These are phyloP conservation scores for Oropetium thomaeum DNA, from an alignment of 176 grass and related monocot species.

Conservation along the genomic window DNA sequence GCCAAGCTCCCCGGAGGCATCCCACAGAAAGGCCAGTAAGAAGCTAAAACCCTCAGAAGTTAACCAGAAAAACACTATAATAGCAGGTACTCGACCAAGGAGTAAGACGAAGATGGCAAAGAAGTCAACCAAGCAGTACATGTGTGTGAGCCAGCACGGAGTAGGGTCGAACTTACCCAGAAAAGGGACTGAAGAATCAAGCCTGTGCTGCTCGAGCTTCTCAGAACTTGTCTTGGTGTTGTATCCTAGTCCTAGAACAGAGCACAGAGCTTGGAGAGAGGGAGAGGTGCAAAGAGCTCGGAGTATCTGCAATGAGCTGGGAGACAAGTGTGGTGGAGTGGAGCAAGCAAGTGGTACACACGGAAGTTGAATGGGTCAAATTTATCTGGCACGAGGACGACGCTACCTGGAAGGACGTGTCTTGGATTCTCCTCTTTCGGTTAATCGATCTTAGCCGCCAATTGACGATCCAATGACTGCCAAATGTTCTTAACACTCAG, in stretches of 20 bases:
- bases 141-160: background rate
- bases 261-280: background rate
- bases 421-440: background rate
- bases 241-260: background rate
- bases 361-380: background rate
- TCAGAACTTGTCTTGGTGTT: background rate
- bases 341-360: background rate
- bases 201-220: background rate
- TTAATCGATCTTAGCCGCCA: background rate
- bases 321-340: background rate
- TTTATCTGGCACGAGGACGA: background rate
- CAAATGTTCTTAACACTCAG: background rate
- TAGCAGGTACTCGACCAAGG: background rate
- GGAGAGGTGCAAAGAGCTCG: background rate
- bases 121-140: constrained; percentile 8
- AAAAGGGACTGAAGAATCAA: background rate
- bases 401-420: background rate
- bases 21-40: constrained; percentile 5
- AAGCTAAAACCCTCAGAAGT: background rate
- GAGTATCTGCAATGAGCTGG: background rate
- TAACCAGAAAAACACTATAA: background rate
- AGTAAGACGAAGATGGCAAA: background rate
- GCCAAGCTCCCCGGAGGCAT: background rate
- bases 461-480: background rate
- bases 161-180: constrained; percentile 13